Evolutionary conservation across 2,329 filamentous ascomycete genomes (phyloP), one percentile per base, ranked within the genome.

Genomic region (Rasamsonia emersonii): DNA sequence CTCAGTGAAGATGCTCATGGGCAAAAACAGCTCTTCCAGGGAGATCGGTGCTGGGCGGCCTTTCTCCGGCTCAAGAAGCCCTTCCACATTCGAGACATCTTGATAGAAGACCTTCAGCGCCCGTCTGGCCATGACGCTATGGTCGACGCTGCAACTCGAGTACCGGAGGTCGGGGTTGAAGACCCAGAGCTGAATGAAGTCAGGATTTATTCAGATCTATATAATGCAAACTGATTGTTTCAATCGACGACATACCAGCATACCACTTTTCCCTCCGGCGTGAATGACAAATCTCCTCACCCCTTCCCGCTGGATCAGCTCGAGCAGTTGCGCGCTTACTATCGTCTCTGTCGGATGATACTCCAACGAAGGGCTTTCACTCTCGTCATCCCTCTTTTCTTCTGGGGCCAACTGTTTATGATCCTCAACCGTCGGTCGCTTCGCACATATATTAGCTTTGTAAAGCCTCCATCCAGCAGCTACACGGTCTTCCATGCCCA

Each of bases 161-260:
- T 75, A 71, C 30, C 64, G 63, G 24, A 78, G 59, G 36, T 75
- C 67, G 0, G 73, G 71, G 5, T 75, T 74, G 53, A 79, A 78
- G 33, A 74, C 59, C 75, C 74, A 78, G 17, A 77, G 41, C 53
- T 71, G 27, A 7, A n/a, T 24, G 15, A 46, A 36, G 24, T 35
- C 33, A 33, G 3, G 11, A 16, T 18, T 18, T 27, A 14, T 26
- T 16, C 4, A 20, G 17, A 34, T 23, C 13, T 18, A 11, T 10
- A 30, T 31, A 3, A 10, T 9, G 6, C 24, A 9, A n/a, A 18
- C 9, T n/a, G 32, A 3, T 5, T 13, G 10, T 20, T n/a, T n/a
- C 24, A 23, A 9, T 23, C 8, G 20, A 23, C 16, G 16, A 39
- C 53, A 33, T 51, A 66, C 62, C 33, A 66, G 28, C 4, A 65